These are phyloP conservation scores for Alnus rubra DNA, from an alignment of 306 rosid species.

Conservation along the genomic window DNA sequence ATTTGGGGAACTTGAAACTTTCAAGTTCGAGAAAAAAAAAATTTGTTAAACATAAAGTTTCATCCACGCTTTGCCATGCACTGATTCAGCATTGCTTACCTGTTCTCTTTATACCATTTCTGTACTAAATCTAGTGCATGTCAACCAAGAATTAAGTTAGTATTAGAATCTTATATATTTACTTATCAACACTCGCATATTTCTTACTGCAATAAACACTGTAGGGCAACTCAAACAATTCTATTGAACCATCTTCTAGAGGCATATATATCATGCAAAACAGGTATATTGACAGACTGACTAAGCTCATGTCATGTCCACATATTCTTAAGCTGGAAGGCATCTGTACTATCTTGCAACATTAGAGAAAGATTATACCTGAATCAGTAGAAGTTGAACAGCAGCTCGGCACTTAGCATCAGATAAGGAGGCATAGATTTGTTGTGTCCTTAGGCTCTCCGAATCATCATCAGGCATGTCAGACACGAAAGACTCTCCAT, in stretches of 20 bases:
- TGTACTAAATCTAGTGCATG: no score
- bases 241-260: background rate
- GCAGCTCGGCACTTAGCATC: slow-evolving; percentile 93
- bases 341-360: slow-evolving; percentile 6
- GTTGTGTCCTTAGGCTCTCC: slow-evolving; percentile 45
- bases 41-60: background rate
- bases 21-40: background rate
- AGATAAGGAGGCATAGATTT: slow-evolving; percentile 57
- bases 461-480: slow-evolving; percentile 47
- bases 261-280: background rate
- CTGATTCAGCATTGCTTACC: background rate
- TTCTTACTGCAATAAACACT: background rate
- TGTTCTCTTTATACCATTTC: background rate
- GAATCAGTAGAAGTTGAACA: slow-evolving; percentile 91
- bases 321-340: background rate
- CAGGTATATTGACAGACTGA: background rate
- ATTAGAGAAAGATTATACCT: slow-evolving; percentile 57
- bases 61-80: background rate
- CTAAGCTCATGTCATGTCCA: background rate
- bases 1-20: background rate
- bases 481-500: slow-evolving; percentile 50
- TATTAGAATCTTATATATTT: no score
- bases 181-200: background rate
- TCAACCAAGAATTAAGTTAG: no score
- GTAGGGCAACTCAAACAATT: background rate